These are phyloP conservation scores for Erodium trifolium DNA, from an alignment of 441 rosid genomes.

Conservation along the genomic window DNA sequence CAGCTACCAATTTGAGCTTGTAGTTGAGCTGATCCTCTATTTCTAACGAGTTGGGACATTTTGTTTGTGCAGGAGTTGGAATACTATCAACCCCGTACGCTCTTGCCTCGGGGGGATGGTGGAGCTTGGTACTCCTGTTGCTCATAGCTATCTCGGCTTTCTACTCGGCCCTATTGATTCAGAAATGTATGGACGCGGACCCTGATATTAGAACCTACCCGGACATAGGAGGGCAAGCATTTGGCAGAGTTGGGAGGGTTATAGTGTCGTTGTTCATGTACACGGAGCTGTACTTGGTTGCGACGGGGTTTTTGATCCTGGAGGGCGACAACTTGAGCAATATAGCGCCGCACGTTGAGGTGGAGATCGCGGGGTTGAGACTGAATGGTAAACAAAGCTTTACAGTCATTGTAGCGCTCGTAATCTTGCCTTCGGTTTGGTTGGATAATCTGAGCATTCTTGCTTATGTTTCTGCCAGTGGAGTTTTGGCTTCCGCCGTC, in stretches of 20 bases:
- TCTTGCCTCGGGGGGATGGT: constrained; percentile 84
- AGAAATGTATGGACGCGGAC: constrained; percentile 70
- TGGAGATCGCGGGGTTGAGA: constrained; percentile 39
- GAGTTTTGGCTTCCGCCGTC: constrained; percentile 68
- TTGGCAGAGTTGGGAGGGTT: constrained; percentile 59
- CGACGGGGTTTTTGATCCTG: constrained; percentile 70
- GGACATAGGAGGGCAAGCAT: constrained; percentile 78
- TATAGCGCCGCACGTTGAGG: constrained; percentile 36
- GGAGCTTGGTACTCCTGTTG: constrained; percentile 55
- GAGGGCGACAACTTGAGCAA: constrained; percentile 78
- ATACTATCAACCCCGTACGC: constrained; percentile 79
- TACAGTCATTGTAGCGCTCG: constrained; percentile 54
- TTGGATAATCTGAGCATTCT: constrained; percentile 25
- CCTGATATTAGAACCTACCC: constrained; percentile 60
- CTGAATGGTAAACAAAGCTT: constrained; percentile 46
- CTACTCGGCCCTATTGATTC: constrained; percentile 57
- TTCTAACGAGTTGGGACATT: no score
- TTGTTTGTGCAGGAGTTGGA: constrained; percentile 55
- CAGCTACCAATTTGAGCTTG: no score
- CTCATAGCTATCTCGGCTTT: constrained; percentile 48
- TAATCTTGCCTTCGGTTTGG: constrained; percentile 76
- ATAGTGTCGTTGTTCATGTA: constrained; percentile 56
- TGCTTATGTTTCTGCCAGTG: constrained; percentile 73
- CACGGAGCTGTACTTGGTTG: constrained; percentile 65
- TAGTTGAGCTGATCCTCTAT: no score